Evolutionary conservation across 129 eudicot species (phyloP), one percentile per base, ranked within the genome.

Genomic region (Gnaphalium uliginosum): DNA sequence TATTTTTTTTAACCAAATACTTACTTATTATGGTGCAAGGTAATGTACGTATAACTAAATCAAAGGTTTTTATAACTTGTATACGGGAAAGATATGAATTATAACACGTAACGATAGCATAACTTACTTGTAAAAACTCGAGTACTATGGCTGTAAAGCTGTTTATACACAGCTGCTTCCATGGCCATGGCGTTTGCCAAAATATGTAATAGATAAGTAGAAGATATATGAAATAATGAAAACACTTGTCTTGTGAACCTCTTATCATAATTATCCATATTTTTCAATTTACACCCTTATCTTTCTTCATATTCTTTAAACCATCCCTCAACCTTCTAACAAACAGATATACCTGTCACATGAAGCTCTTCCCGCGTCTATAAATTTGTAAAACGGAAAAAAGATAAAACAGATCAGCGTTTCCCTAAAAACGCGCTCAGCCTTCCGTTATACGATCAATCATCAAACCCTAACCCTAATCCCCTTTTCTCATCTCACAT

Each of bases 401-500:
- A 51, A 11, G n/a, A 56, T 53, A 43, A 43, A 43, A 43, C 50
- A 43, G 0, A 43, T 43, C 24, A 35, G 29, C 32, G 22, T 64
- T 72, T 69, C 43, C 88, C 88, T 82, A 74, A 76, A 74, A 76
- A n/a, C 59, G 27, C 75, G 83, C 83, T 73, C 67, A 53, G 3
- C 86, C 93, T 77, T 85, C 80, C 67, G 48, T 83, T 29, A 26
- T 7, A 18, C 60, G 60, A 54, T 69, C 81, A 57, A 63, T 72
- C 78, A 79, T 67, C 84, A 81, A 81, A 75, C 79, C 84, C 86
- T 82, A 77, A 72, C 81, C 75, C 79, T 56, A 77, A 71, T 27
- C 73, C 84, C 64, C 15, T 23, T 7, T 21, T 46, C 78, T 58
- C 13, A 6, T 10, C 32, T 35, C 7, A 35, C 9, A 8, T 7